phyloP scores from a whole-genome alignment of 2,329 filamentous ascomycete genomes.

The Fusarium buxicola region DNA sequence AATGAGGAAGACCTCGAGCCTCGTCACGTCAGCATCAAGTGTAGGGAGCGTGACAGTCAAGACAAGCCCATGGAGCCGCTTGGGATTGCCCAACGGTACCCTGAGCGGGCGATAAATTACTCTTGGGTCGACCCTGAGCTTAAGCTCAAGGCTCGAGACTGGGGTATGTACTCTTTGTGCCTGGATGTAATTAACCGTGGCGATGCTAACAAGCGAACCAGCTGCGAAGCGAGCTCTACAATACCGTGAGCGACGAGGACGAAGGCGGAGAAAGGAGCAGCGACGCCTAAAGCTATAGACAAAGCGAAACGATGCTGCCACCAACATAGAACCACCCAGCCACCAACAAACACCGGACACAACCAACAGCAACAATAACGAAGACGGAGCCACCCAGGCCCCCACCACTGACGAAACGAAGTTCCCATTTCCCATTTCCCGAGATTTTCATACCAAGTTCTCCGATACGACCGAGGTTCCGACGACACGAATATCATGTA shows the following conservation, averaged over 20 bases:
- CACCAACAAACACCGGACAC: constrained; percentile 1
- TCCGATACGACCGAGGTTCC: constrained; percentile 34
- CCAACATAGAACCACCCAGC: constrained; percentile 4
- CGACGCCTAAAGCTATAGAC: constrained; percentile 51
- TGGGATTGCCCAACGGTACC: constrained; percentile 58
- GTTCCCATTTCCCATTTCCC: constrained; percentile 1
- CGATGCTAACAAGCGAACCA: constrained; percentile 40
- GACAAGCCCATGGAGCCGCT: constrained; percentile 53
- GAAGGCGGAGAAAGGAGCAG: constrained; percentile 54
- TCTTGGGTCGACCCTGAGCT: constrained; percentile 56
- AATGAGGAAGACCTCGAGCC: constrained; percentile 55
- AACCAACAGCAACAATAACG: constrained; percentile 5
- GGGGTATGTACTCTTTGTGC: constrained; percentile 52
- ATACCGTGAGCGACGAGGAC: constrained; percentile 52
- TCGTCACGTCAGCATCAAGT: constrained; percentile 54
- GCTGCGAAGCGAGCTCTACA: constrained; percentile 52
- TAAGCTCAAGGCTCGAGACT: constrained; percentile 53
- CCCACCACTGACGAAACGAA: constrained; percentile 24
- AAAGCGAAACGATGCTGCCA: constrained; percentile 19
- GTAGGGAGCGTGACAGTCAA: constrained; percentile 53
- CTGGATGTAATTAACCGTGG: background rate
- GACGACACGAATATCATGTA: constrained; percentile 44
- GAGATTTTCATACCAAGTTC: constrained; percentile 17
- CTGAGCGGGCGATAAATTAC: constrained; percentile 60
- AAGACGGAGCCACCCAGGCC: constrained; percentile 18